These are phyloP conservation scores for Pholiota conissans DNA, from an alignment of 768 basidiomycete genomes.

Conservation along the genomic window DNA sequence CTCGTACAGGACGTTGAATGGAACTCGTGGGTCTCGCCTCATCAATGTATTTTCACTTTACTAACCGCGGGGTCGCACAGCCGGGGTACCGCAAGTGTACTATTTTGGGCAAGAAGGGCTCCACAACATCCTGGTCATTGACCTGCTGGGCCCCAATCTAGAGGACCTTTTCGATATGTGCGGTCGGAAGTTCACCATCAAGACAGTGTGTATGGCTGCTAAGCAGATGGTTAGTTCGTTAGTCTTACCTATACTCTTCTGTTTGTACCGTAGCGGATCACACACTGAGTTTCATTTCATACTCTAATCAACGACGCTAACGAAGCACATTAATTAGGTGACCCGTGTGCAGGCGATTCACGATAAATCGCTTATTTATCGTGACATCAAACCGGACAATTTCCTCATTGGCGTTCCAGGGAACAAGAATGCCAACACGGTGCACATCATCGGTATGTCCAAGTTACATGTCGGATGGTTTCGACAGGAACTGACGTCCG, in stretches of 20 bases:
- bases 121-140: conserved; percentile 94
- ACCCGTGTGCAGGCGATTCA: conserved; percentile 97
- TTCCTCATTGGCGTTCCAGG: conserved; percentile 94
- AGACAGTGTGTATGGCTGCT: conserved; percentile 98
- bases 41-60: conserved; percentile 10
- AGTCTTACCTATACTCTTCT: conserved; percentile 1
- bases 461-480: neutral
- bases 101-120: conserved; percentile 99
- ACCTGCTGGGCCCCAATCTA: conserved; percentile 94
- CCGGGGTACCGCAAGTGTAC: conserved; percentile 96
- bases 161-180: conserved; percentile 99
- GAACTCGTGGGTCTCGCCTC: conserved; percentile 64
- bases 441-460: conserved; percentile 82
- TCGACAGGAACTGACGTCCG: neutral
- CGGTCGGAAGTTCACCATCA: conserved; percentile 94
- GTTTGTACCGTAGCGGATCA: neutral
- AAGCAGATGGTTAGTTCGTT: conserved; percentile 87
- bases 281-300: neutral
- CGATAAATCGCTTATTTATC: conserved; percentile 97
- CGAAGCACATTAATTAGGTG: conserved; percentile 51
- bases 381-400: conserved; percentile 99
- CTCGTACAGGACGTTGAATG: conserved; percentile 92
- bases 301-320: conserved; percentile 10
- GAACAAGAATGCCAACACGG: conserved; percentile 85
- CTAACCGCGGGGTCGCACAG: conserved; percentile 39